phyloP scores from a whole-genome alignment of 768 basidiomycete species.

The Mycena amicta region DNA sequence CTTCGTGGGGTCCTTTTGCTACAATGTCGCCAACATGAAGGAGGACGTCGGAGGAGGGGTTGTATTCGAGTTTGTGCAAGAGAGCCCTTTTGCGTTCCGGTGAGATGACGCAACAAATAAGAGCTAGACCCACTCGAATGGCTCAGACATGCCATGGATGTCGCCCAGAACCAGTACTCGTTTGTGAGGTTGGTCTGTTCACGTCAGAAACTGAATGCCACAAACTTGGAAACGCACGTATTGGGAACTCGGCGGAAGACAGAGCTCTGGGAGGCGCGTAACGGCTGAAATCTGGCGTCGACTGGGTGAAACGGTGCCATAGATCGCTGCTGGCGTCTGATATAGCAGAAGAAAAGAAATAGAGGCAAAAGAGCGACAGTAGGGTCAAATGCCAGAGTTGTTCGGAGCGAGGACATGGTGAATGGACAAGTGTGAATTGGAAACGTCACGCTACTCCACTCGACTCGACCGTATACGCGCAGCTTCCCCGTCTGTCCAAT shows the following conservation, averaged over 20 bases:
- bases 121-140: conserved; percentile 57
- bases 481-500: neutral
- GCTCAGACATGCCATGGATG: conserved; percentile 78
- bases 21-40: conserved; percentile 85
- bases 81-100: conserved; percentile 50
- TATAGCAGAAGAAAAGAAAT: conserved; percentile 41
- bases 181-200: conserved; percentile 48
- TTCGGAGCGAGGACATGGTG: conserved; percentile 22
- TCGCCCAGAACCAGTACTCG: conserved; percentile 85
- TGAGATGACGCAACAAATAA: neutral
- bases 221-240: conserved; percentile 39
- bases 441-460: neutral
- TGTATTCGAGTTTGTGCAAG: conserved; percentile 61
- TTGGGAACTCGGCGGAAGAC: conserved; percentile 51
- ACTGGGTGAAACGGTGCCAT: conserved; percentile 12
- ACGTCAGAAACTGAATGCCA: neutral
- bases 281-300: conserved; percentile 49
- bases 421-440: neutral
- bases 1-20: conserved; percentile 62
- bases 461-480: neutral
- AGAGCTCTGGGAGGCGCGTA: conserved; percentile 49
- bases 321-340: conserved; percentile 21
- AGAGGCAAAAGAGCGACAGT: conserved; percentile 44
- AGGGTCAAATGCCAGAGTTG: conserved; percentile 36
- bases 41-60: conserved; percentile 63